Evolutionary conservation across 2,329 filamentous ascomycete species (phyloP), one percentile per base, ranked within the genome.

Genomic region (Tympanopsis confertula): DNA sequence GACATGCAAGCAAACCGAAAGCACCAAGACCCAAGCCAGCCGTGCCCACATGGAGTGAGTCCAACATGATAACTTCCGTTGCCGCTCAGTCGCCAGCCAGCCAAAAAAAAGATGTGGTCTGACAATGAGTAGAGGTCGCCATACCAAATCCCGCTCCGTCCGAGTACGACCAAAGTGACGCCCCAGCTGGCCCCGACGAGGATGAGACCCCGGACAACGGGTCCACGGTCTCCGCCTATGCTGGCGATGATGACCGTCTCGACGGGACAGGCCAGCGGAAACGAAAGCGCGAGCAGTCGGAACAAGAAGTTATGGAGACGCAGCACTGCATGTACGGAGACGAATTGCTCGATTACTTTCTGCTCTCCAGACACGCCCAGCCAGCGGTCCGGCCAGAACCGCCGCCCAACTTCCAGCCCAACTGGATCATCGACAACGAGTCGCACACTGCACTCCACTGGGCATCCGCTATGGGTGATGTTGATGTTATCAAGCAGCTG

Each of bases 201-300:
- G 82, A 87, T 38, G 86, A 88, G 47, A 89, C 82, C 3, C 81
- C 86, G 1, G 87, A 91, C 52, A 86, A 89, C 49, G 68, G 78
- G 20, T 93, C 86, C 0, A 73, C 94, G 2, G 82, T 82, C 20
- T 91, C 87, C 1, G 84, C 84, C 29, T 86, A 87, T 56, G 77
- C 88, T 57, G 86, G 78, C 22, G 88, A 94, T 38, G 86, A 91
- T 44, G 83, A 88, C 53, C 73, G 80, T 48, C 71, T 80, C 45
- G 80, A 88, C 43, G 63, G 64, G 12, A 75, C 65, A n/a, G 68
- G 68, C 15, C 17, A 10, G 12, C 30, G 30, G 15, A 33, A 33
- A 15, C 30, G 30, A 7, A 93, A 93, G 63, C 73, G 86, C 17
- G 72, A 79, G 39, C 80, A 74, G 45, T 56, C 63, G 30, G 30